phyloP scores from a whole-genome alignment of 78 protist species.

The Anaeramoeba flamelloides region DNA sequence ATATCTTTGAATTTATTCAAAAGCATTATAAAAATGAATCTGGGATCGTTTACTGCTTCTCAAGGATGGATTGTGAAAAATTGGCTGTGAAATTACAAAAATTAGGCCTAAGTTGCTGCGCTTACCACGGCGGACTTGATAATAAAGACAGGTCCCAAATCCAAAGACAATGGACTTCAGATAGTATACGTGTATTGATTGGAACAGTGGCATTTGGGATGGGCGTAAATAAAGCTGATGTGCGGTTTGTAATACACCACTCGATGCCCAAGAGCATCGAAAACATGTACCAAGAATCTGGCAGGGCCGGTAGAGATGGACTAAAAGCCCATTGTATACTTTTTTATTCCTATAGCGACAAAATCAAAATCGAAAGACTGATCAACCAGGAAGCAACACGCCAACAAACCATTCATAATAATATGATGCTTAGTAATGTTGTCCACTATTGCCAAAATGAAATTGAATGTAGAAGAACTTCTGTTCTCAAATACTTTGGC shows the following conservation, averaged over 20 bases:
- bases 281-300: conserved; percentile 80
- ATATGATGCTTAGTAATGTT: too few relatives aligned
- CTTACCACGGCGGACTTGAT: conserved; percentile 21
- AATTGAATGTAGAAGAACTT: too few relatives aligned
- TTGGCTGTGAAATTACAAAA: conserved; percentile 25
- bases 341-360: conserved; percentile 37
- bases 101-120: not conserved
- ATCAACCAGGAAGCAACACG: too few relatives aligned
- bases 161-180: conserved; percentile 16
- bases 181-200: conserved; percentile 15
- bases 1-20: not conserved
- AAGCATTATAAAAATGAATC: not conserved
- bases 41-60: conserved; percentile 84
- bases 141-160: conserved; percentile 11
- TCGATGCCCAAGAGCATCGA: conserved; percentile 88
- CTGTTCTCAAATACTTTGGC: conserved; percentile 26
- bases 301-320: conserved; percentile 88
- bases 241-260: conserved; percentile 78
- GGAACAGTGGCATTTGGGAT: conserved; percentile 62
- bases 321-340: conserved; percentile 36
- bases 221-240: conserved; percentile 35
- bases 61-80: conserved; percentile 48
- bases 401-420: too few relatives aligned
- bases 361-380: conserved; percentile 1
- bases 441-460: too few relatives aligned